Conservation (phyloP, 805 yeast genomes). For the Hanseniaspora lindneri region DNA sequence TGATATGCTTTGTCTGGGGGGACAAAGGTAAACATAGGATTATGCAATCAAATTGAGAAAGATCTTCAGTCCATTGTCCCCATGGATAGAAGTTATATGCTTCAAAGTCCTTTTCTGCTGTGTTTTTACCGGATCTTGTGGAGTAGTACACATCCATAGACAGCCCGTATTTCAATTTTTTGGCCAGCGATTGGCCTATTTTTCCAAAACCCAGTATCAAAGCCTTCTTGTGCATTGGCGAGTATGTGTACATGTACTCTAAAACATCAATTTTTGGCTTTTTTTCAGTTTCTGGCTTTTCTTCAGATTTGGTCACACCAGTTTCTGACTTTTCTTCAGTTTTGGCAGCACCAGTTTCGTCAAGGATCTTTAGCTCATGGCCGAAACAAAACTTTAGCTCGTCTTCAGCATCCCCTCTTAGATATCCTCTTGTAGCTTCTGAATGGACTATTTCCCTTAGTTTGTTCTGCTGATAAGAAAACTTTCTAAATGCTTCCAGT, state of each 20-base stretch:
- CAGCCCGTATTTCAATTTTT: slow-evolving; percentile 35
- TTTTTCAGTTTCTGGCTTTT: neutral
- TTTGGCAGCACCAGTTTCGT: neutral
- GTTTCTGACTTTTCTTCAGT: neutral
- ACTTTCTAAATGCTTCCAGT: slow-evolving; percentile 43
- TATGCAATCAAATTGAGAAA: slow-evolving; percentile 38
- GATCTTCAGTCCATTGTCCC: slow-evolving; percentile 21
- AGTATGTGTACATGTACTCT: slow-evolving; percentile 18
- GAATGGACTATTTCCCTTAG: slow-evolving; percentile 32
- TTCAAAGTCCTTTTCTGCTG: slow-evolving; percentile 24
- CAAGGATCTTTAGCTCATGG: slow-evolving; percentile 21
- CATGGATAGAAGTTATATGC: slow-evolving; percentile 30
- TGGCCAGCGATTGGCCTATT: slow-evolving; percentile 46
- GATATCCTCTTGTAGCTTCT: slow-evolving; percentile 31
- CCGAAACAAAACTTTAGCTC: slow-evolving; percentile 31
- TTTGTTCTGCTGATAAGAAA: slow-evolving; percentile 30
- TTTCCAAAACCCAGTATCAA: slow-evolving; percentile 52
- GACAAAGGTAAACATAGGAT: slow-evolving; percentile 50
- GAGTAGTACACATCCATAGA: slow-evolving; percentile 52
- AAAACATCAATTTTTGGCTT: slow-evolving; percentile 23
- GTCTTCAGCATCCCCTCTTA: slow-evolving; percentile 26
- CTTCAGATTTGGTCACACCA: neutral
- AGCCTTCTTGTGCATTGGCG: slow-evolving; percentile 42
- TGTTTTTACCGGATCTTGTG: slow-evolving; percentile 33
- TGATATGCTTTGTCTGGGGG: slow-evolving; percentile 38